Evolutionary conservation across 1,284 basidiomycete species (phyloP).

Genomic region (Boletellus deceptivus): DNA sequence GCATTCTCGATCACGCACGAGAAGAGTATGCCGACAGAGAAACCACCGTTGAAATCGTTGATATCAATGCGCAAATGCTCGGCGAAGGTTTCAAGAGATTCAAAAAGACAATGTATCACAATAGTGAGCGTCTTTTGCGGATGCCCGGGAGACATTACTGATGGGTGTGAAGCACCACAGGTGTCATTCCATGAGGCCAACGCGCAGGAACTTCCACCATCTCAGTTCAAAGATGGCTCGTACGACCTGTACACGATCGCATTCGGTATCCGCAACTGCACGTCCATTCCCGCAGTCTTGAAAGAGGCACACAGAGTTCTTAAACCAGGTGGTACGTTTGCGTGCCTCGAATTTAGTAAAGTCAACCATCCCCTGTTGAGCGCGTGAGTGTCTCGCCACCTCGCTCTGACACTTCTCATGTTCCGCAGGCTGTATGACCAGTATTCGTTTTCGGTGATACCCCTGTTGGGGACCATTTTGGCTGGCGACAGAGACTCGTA

Average conservation of each 20-base stretch:
- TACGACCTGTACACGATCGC: constrained; percentile 99
- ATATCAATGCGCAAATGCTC: constrained; percentile 96
- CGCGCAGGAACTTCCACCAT: constrained; percentile 75
- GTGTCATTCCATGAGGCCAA: constrained; percentile 92
- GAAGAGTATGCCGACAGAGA: constrained; percentile 88
- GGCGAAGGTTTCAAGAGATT: constrained; percentile 89
- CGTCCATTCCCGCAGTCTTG: constrained; percentile 86
- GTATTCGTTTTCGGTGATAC: constrained; percentile 97
- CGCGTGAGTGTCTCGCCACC: constrained; percentile 56
- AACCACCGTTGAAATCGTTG: constrained; percentile 87
- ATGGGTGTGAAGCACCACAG: constrained; percentile 72
- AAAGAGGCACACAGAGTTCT: constrained; percentile 91
- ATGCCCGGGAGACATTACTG: constrained; percentile 8
- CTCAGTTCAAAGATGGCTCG: constrained; percentile 73
- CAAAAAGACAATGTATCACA: constrained; percentile 95
- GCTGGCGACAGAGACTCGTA: constrained; percentile 95
- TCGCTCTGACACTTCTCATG: constrained; percentile 9
- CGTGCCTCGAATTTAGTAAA: constrained; percentile 95
- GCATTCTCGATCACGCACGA: constrained; percentile 90
- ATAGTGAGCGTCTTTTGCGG: constrained; percentile 59
- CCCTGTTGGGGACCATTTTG: constrained; percentile 92
- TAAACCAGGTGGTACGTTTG: constrained; percentile 95
- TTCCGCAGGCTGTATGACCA: constrained; percentile 80
- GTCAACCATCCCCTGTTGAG: constrained; percentile 87
- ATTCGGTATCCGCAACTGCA: constrained; percentile 98